phyloP scores from a whole-genome alignment of 495 filamentous ascomycete species.

The Penicillium desertorum region DNA sequence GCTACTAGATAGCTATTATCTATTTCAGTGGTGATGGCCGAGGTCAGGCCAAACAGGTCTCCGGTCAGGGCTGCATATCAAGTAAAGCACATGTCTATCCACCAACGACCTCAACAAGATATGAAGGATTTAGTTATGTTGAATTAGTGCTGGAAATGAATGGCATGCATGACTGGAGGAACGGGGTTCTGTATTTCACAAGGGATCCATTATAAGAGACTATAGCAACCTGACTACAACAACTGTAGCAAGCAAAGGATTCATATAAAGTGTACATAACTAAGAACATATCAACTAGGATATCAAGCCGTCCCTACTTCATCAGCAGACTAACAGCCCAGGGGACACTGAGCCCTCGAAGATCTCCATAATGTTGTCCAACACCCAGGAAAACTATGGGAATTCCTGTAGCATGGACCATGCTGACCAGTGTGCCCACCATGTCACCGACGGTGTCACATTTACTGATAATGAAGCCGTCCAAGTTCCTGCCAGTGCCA shows the following conservation, averaged over 20 bases:
- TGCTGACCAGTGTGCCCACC: conserved; percentile 94
- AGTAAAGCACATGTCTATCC: too few relatives aligned
- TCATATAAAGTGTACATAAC: background rate
- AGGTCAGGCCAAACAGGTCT: background rate
- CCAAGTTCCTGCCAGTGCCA: conserved; percentile 72
- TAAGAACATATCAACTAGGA: background rate
- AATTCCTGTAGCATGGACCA: conserved; percentile 95
- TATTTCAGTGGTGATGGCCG: background rate
- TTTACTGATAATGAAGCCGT: conserved; percentile 97
- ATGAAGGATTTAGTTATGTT: background rate
- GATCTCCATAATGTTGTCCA: conserved; percentile 94
- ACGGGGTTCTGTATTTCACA: background rate
- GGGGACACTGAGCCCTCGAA: conserved; percentile 87
- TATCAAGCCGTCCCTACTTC: conserved; percentile 38
- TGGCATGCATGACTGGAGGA: background rate
- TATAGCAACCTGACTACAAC: background rate
- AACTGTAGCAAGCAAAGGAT: conserved; percentile 1
- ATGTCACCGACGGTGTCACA: conserved; percentile 99
- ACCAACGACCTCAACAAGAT: background rate
- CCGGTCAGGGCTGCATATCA: too few relatives aligned
- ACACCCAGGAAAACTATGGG: conserved; percentile 93
- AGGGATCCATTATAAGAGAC: background rate
- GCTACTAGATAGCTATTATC: background rate
- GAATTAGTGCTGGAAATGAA: background rate
- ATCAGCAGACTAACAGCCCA: conserved; percentile 86